Percentiles rank a stretch among this genome's conserved stretches.
Conservation (phyloP, 2,329 filamentous ascomycete species). For the Leptographium flavum region DNA sequence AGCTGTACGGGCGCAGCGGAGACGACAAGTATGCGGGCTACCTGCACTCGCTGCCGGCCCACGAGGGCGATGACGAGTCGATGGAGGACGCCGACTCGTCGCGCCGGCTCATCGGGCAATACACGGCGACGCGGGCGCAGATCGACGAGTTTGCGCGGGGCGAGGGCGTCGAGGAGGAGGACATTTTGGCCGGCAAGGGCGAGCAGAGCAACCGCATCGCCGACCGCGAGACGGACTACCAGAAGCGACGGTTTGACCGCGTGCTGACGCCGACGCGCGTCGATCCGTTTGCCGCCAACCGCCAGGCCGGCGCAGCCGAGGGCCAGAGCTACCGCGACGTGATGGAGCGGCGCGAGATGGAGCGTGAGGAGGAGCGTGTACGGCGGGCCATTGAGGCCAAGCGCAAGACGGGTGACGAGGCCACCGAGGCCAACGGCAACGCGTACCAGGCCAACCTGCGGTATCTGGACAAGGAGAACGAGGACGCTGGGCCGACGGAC, state of each 20-base stretch:
- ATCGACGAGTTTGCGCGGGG: conserved; percentile 89
- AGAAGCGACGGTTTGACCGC: conserved; percentile 86
- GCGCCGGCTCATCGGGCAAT: conserved; percentile 78
- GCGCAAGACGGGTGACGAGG: conserved; percentile 38
- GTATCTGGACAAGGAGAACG: conserved; percentile 56
- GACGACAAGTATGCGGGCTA: conserved; percentile 79
- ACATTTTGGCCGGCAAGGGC: conserved; percentile 64
- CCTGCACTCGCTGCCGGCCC: conserved; percentile 73
- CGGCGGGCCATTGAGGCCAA: conserved; percentile 66
- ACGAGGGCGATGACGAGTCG: conserved; percentile 67
- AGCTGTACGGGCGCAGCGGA: conserved; percentile 63
- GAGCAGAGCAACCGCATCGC: conserved; percentile 85
- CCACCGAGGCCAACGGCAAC: conserved; percentile 41
- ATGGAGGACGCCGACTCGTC: conserved; percentile 62
- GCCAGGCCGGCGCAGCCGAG: conserved; percentile 55
- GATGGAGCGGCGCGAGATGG: conserved; percentile 81
- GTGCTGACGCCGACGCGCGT: conserved; percentile 72
- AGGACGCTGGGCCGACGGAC: conserved; percentile 54
- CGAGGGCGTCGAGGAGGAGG: conserved; percentile 77
- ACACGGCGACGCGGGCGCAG: conserved; percentile 82
- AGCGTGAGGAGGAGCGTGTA: conserved; percentile 86
- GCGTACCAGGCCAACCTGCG: conserved; percentile 66
- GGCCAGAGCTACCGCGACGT: conserved; percentile 77
- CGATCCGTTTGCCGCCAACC: conserved; percentile 70
- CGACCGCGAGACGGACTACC: conserved; percentile 92